Evolutionary conservation across 2,329 filamentous ascomycete species (phyloP), one percentile per base, ranked within the genome.

Genomic region (Phoma sp.): DNA sequence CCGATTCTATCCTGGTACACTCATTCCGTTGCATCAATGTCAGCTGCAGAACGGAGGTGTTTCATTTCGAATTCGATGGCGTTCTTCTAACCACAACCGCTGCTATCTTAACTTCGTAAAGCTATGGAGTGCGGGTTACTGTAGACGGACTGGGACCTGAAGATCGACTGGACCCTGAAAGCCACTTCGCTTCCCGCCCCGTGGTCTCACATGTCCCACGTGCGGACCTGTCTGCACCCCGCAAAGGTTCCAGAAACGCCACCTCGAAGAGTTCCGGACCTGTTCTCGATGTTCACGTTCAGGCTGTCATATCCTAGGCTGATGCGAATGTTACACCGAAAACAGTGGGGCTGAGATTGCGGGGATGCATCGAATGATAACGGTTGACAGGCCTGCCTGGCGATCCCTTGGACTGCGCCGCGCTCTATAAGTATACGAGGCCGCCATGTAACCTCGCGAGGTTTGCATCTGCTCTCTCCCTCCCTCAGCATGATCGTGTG

Each of bases 401-500:
- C 25, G 47, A 55, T 46, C 46, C 45, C 36, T 55, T 39, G 43
- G 19, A 36, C 29, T 43, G 31, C n/a, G 46, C 36, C 31, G 36
- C 37, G 37, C 36, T 37, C 51, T 43, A 46, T 51, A 51, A 51
- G 25, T 36, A 32, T n/a, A 39, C 40, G 36, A 43, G 27, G 8
- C 41, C 48, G 52, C 47, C 47, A n/a, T n/a, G 17, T 25, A 7
- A 33, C 25, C 15, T 19, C 19, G 37, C 38, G 29, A 17, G 37
- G 12, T 24, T 51, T 17, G 4, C n/a, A 6, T 41, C 8, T 25
- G 24, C 27, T 43, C 29, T 6, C 15, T 15, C 35, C 9, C 13
- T 24, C 22, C 37, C 19, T 27, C 45, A 53, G 45, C 15, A 70
- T 64, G 61, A 54, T 58, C 19, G 38, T 62, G 55, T 49, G 49